These are phyloP conservation scores for Tuctoria greenei DNA, from an alignment of 176 grass and related monocot genomes.

Conservation along the genomic window DNA sequence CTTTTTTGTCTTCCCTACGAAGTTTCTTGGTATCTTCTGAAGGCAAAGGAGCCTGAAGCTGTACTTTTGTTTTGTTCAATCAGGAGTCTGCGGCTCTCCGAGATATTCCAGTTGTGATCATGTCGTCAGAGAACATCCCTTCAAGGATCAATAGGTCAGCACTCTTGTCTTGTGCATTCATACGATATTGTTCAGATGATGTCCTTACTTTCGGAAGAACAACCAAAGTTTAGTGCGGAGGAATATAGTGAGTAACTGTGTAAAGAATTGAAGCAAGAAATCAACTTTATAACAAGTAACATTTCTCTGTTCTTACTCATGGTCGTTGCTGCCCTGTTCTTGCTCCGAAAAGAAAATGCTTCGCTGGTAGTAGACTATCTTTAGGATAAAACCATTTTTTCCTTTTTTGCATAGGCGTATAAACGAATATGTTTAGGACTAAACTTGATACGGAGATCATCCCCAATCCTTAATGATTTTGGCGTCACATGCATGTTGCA, in stretches of 20 bases:
- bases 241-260: neutral
- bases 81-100: constrained; percentile 76
- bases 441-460: constrained; percentile 35
- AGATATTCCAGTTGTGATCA: constrained; percentile 93
- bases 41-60: constrained; percentile 14
- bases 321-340: too few species aligned
- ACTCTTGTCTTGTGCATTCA: neutral
- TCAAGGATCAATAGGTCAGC: constrained; percentile 91
- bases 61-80: constrained; percentile 22
- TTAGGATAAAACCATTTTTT: neutral
- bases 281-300: too few species aligned
- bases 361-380: neutral
- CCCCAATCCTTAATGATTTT: constrained; percentile 29
- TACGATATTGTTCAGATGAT: neutral
- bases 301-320: too few species aligned
- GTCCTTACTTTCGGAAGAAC: neutral
- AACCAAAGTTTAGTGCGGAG: neutral
- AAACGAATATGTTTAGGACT: constrained; percentile 12
- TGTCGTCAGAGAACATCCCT: constrained; percentile 96
- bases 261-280: neutral
- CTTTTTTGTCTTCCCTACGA: neutral
- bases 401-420: neutral
- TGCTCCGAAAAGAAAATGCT: neutral
- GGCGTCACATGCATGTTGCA: constrained; percentile 24
- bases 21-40: neutral